phyloP scores from a whole-genome alignment of 768 basidiomycete species.

The Fibroporia radiculosa region DNA sequence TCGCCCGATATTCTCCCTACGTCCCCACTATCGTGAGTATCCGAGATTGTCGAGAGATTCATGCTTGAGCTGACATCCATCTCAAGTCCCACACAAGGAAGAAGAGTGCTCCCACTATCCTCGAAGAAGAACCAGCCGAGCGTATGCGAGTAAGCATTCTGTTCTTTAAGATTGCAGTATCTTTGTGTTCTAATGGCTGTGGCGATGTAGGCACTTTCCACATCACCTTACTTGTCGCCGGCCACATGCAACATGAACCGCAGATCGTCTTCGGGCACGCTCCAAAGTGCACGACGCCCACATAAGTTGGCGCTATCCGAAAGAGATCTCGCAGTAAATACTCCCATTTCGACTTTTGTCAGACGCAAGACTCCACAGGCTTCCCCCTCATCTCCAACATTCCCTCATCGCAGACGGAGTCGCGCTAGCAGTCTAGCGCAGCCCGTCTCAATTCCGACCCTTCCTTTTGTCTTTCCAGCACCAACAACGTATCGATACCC shows the following conservation, averaged over 20 bases:
- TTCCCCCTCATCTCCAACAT: slow-evolving; percentile 63
- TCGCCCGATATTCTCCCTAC: slow-evolving; percentile 27
- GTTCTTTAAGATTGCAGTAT: background rate
- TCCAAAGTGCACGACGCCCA: slow-evolving; percentile 9
- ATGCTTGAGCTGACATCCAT: background rate
- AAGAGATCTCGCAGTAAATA: slow-evolving; percentile 27
- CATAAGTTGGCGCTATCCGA: slow-evolving; percentile 21
- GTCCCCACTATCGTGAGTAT: slow-evolving; percentile 21
- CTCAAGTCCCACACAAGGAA: slow-evolving; percentile 22
- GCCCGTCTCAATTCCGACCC: slow-evolving; percentile 58
- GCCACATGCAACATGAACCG: slow-evolving; percentile 13
- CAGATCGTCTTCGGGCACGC: slow-evolving; percentile 12
- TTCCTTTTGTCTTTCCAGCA: slow-evolving; percentile 35
- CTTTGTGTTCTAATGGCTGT: background rate
- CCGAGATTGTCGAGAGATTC: background rate
- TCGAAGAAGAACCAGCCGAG: slow-evolving; percentile 14
- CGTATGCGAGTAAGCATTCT: slow-evolving; percentile 19
- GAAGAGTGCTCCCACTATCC: slow-evolving; percentile 21
- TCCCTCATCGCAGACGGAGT: slow-evolving; percentile 31
- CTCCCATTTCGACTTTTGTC: slow-evolving; percentile 74
- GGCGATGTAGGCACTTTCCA: slow-evolving; percentile 19
- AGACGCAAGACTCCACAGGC: slow-evolving; percentile 72
- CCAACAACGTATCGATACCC: slow-evolving; percentile 4
- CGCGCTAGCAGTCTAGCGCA: slow-evolving; percentile 27
- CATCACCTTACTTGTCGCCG: slow-evolving; percentile 21